Evolutionary conservation across 768 basidiomycete species (phyloP).

Genomic region (Coprinopsis cinerea): DNA sequence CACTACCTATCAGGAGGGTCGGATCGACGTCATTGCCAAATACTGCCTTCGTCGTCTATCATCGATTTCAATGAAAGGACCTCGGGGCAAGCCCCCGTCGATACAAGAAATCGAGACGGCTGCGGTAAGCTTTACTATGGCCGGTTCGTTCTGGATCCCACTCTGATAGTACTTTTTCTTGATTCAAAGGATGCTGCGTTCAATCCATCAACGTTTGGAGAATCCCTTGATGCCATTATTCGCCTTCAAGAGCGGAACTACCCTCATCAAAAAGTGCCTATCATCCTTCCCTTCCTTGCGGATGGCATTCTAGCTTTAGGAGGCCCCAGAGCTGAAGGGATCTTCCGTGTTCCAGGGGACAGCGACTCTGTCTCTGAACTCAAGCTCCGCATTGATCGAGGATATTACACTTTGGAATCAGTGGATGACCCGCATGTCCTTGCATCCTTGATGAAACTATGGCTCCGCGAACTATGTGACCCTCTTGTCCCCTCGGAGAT

Average conservation of each 20-base stretch:
- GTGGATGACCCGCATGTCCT: constrained; percentile 89
- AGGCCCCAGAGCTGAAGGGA: constrained; percentile 81
- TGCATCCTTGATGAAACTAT: constrained; percentile 86
- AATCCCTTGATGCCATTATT: constrained; percentile 80
- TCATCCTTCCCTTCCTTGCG: constrained; percentile 90
- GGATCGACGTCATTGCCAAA: constrained; percentile 87
- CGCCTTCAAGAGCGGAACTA: constrained; percentile 83
- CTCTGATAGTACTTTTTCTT: constrained; percentile 7
- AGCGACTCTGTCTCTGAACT: constrained; percentile 82
- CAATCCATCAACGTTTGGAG: constrained; percentile 91
- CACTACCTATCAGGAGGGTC: constrained; percentile 59
- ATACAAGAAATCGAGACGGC: constrained; percentile 88
- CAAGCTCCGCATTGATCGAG: constrained; percentile 85
- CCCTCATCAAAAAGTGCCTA: constrained; percentile 78
- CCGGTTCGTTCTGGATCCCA: neutral
- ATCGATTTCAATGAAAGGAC: constrained; percentile 76
- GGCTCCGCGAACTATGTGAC: constrained; percentile 87
- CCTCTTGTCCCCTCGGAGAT: constrained; percentile 88
- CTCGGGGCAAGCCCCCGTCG: constrained; percentile 77
- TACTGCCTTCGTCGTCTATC: constrained; percentile 78
- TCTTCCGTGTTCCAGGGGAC: constrained; percentile 91
- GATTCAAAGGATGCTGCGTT: constrained; percentile 79
- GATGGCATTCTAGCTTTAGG: constrained; percentile 88
- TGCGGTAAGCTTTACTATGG: constrained; percentile 41
- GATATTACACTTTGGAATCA: constrained; percentile 84